phyloP scores from a whole-genome alignment of 495 filamentous ascomycete species.

The Trichoderma parareesei region DNA sequence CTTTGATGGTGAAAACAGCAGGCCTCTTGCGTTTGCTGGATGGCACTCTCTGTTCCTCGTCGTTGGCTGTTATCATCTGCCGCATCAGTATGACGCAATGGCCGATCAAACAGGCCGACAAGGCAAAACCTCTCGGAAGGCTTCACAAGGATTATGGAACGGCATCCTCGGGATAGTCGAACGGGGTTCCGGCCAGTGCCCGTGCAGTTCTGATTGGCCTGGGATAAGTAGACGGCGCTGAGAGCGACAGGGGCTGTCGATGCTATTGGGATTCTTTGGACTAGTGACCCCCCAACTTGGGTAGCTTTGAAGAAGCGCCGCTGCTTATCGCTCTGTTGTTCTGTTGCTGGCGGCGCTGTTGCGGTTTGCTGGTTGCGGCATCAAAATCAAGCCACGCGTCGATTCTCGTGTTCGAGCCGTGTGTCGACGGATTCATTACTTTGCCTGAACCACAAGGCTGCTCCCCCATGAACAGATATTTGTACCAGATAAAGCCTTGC shows the following conservation, averaged over 20 bases:
- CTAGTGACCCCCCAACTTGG: background rate
- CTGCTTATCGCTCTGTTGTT: background rate
- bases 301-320: background rate
- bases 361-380: too few relatives aligned
- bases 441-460: too few relatives aligned
- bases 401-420: background rate
- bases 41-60: background rate
- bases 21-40: background rate
- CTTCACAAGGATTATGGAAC: background rate
- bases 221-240: background rate
- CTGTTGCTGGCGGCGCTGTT: too few relatives aligned
- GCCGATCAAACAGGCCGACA: constrained; percentile 1
- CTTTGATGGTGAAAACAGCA: background rate
- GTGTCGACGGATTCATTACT: too few relatives aligned
- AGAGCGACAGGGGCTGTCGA: background rate
- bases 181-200: background rate
- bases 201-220: constrained; percentile 1
- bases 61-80: background rate
- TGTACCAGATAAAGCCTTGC: background rate
- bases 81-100: background rate
- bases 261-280: background rate
- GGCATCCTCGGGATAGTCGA: background rate
- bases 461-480: background rate
- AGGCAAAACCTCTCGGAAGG: background rate
- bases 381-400: background rate